Conservation (phyloP, 441 rosid genomes). For the Syzygium malaccense region DNA sequence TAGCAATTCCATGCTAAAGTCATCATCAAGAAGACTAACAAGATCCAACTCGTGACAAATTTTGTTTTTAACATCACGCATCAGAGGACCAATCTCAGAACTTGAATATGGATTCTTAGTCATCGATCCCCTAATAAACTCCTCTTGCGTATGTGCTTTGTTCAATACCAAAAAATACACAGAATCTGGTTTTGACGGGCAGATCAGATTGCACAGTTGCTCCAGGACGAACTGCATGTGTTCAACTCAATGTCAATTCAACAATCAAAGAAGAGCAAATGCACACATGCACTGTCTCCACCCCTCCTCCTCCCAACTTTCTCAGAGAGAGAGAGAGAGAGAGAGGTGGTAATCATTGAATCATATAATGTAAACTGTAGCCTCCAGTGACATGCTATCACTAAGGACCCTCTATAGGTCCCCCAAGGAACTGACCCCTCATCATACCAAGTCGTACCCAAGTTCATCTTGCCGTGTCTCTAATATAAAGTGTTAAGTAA, state of each 20-base stretch:
- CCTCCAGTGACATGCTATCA: background rate
- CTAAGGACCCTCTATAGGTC: background rate
- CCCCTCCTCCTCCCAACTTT: background rate
- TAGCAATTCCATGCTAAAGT: conserved; percentile 97
- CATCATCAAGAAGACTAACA: conserved; percentile 92
- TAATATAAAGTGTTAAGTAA: background rate
- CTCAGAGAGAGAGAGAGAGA: background rate
- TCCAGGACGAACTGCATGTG: conserved; percentile 92
- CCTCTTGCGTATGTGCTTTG: conserved; percentile 99
- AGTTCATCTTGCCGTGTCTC: background rate
- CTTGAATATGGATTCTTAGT: conserved; percentile 99
- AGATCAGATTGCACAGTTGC: conserved; percentile 99
- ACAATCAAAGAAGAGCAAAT: background rate
- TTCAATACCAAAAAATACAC: conserved; percentile 83
- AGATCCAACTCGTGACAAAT: conserved; percentile 97
- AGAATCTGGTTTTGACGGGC: conserved; percentile 97
- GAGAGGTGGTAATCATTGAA: background rate
- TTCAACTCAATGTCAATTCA: conserved; percentile 7
- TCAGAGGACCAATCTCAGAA: conserved; percentile 98
- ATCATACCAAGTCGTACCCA: background rate
- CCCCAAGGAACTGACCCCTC: background rate
- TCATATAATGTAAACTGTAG: background rate
- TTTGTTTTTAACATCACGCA: conserved; percentile 99
- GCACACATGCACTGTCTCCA: background rate
- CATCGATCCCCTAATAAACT: conserved; percentile 99